Evolutionary conservation across 257 asterid genomes (phyloP).

Genomic region (Gentiana macrophylla): DNA sequence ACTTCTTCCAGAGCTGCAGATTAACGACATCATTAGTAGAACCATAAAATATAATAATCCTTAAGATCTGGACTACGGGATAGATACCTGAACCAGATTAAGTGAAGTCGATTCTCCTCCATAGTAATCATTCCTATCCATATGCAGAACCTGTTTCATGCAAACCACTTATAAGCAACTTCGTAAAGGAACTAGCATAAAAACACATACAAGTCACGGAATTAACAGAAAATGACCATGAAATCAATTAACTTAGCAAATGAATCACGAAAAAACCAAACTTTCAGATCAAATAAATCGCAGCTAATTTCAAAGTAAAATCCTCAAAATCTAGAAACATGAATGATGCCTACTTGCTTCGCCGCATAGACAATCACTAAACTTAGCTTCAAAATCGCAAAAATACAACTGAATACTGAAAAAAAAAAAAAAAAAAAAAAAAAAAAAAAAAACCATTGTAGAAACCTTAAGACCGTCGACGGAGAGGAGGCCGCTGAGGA

Average conservation of each 20-base stretch:
- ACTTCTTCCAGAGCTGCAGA: constrained; percentile 63
- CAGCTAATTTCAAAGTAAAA: no score
- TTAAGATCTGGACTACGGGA: not conserved
- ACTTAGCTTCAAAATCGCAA: not conserved
- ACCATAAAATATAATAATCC: not conserved
- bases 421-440: not conserved
- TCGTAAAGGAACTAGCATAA: no score
- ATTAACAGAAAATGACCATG: no score
- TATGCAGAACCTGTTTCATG: constrained; percentile 21
- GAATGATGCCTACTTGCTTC: not conserved
- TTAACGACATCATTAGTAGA: not conserved
- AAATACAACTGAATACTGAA: not conserved
- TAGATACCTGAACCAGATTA: constrained; percentile 25
- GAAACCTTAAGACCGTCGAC: constrained; percentile 33
- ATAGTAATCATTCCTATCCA: constrained; percentile 31
- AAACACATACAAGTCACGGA: no score
- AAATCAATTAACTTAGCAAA: no score
- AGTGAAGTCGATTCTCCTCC: constrained; percentile 33
- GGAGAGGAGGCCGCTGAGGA: constrained; percentile 39
- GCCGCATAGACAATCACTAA: not conserved
- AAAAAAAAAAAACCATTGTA: not conserved
- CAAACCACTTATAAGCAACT: no score
- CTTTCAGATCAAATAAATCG: no score
- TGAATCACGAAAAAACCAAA: no score
- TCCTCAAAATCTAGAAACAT: no score